These are phyloP conservation scores for Suillus cothurnatus DNA, from an alignment of 768 basidiomycete species.

Conservation along the genomic window DNA sequence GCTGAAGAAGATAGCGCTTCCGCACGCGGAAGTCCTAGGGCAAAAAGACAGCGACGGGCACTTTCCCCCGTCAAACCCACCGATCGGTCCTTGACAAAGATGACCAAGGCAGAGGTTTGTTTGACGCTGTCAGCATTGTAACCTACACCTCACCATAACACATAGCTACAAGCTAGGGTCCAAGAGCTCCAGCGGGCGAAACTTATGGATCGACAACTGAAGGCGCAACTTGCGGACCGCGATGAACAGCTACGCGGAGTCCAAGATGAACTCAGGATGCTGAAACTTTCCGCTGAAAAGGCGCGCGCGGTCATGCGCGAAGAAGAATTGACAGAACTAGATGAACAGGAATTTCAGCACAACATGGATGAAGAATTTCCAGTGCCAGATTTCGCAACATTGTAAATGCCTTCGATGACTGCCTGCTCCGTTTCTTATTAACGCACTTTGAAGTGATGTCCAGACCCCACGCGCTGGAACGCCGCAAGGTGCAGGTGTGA, in stretches of 20 bases:
- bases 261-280: neutral
- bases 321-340: constrained; percentile 16
- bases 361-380: neutral
- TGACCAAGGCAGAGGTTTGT: constrained; percentile 47
- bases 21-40: constrained; percentile 8
- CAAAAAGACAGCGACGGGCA: constrained; percentile 16
- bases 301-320: constrained; percentile 3
- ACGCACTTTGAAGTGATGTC: neutral
- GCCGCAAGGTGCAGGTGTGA: constrained; percentile 18
- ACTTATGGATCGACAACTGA: constrained; percentile 24
- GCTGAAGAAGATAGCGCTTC: constrained; percentile 14
- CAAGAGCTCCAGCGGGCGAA: constrained; percentile 1
- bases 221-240: constrained; percentile 29
- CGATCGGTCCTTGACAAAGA: constrained; percentile 32
- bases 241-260: constrained; percentile 22
- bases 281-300: neutral
- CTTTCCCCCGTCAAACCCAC: constrained; percentile 13
- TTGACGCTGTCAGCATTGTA: neutral
- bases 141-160: neutral
- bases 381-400: constrained; percentile 10
- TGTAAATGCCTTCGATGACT: neutral
- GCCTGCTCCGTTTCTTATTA: neutral
- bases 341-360: constrained; percentile 8
- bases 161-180: constrained; percentile 2
- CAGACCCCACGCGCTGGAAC: neutral